Evolutionary conservation across 371 early-diverging fungal genomes (phyloP).

Genomic region (Mortierella sp.): DNA sequence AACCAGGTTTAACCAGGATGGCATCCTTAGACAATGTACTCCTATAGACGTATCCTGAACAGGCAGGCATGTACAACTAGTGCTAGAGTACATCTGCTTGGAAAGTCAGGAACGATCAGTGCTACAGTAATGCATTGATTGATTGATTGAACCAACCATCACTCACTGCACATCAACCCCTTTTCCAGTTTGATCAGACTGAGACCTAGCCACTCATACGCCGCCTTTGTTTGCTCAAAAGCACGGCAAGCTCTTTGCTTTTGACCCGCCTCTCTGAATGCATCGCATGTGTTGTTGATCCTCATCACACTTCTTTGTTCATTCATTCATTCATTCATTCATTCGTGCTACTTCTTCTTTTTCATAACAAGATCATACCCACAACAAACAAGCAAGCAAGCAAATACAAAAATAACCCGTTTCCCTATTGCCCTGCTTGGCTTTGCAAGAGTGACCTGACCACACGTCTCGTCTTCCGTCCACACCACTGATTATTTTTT

Average conservation of each 20-base stretch:
- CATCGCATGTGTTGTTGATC: background rate
- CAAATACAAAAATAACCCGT: background rate
- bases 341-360: background rate
- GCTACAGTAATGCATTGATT: too few species aligned
- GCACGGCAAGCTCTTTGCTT: background rate
- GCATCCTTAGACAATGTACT: too few species aligned
- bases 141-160: background rate
- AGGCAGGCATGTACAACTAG: too few species aligned
- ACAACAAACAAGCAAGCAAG: background rate
- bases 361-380: too few species aligned
- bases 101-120: too few species aligned
- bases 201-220: slow-evolving; percentile 10
- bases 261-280: background rate
- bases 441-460: too few species aligned
- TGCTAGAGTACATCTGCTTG: too few species aligned
- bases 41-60: too few species aligned
- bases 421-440: too few species aligned
- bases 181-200: slow-evolving; percentile 7
- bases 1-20: too few species aligned
- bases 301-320: background rate
- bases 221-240: background rate
- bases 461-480: too few species aligned
- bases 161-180: background rate
- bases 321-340: background rate
- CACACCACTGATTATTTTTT: too few species aligned